These are phyloP conservation scores for Eleusine indica DNA, from an alignment of 176 grass and related monocot genomes.

Conservation along the genomic window DNA sequence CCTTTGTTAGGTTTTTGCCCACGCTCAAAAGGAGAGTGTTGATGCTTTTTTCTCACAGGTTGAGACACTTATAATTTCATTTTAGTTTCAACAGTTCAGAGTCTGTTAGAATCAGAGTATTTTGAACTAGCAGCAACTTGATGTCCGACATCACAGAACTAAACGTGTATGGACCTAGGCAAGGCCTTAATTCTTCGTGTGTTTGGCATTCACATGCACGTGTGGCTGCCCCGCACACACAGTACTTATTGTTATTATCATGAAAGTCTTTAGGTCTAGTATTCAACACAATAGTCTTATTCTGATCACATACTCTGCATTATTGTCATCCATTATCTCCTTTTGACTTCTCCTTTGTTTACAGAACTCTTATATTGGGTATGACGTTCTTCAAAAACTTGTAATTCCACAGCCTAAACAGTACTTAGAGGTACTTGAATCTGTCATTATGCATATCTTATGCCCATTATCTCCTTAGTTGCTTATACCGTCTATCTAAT, in stretches of 20 bases:
- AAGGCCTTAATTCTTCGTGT: conserved; percentile 5
- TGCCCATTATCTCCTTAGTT: conserved; percentile 24
- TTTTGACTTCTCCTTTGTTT: conserved; percentile 37
- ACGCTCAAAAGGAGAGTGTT: conserved; percentile 96
- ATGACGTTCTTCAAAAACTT: conserved; percentile 92
- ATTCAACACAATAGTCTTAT: conserved; percentile 28
- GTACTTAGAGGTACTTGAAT: conserved; percentile 82
- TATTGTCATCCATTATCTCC: conserved; percentile 22
- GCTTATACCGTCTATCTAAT: conserved; percentile 27
- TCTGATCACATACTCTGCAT: conserved; percentile 17
- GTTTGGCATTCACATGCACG: conserved; percentile 15
- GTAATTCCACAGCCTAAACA: conserved; percentile 94
- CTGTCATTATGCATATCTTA: conserved; percentile 17
- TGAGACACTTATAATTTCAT: conserved; percentile 23
- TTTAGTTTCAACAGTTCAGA: conserved; percentile 30
- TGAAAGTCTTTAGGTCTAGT: conserved; percentile 5
- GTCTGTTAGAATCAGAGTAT: conserved; percentile 30
- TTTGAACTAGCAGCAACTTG: conserved; percentile 19
- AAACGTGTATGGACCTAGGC: conserved; percentile 20
- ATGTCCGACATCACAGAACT: conserved; percentile 13
- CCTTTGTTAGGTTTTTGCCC: conserved; percentile 78
- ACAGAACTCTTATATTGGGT: conserved; percentile 97
- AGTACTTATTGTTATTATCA: background rate
- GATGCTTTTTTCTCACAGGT: conserved; percentile 99
- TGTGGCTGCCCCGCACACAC: background rate